Evolutionary conservation across 768 basidiomycete genomes (phyloP).

Genomic region (Amylocystis lapponica): DNA sequence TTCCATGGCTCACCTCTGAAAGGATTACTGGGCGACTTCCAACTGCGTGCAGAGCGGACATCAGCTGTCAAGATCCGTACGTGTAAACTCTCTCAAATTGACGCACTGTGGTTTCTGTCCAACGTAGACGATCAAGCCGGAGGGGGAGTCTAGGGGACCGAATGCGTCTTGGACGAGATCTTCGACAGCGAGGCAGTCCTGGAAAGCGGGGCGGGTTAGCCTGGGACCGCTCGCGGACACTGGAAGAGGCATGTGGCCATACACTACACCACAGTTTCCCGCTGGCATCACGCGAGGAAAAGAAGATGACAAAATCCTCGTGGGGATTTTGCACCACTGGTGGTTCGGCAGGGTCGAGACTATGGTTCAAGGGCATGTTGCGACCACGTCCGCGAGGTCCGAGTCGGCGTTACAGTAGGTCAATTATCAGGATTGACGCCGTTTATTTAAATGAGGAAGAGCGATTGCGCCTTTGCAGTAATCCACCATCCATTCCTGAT

Average conservation of each 20-base stretch:
- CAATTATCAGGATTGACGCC: too few relatives aligned
- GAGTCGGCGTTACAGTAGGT: too few relatives aligned
- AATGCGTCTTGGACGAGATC: slow-evolving; percentile 48
- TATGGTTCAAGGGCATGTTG: slow-evolving; percentile 49
- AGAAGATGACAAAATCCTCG: slow-evolving; percentile 64
- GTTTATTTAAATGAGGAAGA: too few relatives aligned
- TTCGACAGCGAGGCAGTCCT: slow-evolving; percentile 70
- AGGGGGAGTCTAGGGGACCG: slow-evolving; percentile 35
- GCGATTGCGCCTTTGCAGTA: too few relatives aligned
- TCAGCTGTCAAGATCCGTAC: too few relatives aligned
- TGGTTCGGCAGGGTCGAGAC: slow-evolving; percentile 30
- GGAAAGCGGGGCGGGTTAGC: slow-evolving; percentile 1
- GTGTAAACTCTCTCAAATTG: not conserved
- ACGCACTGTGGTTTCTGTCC: slow-evolving; percentile 60
- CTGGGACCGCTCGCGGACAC: too few relatives aligned
- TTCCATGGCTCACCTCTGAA: slow-evolving; percentile 64
- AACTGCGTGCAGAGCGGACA: slow-evolving; percentile 37
- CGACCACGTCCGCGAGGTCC: too few relatives aligned
- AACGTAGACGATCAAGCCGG: slow-evolving; percentile 61
- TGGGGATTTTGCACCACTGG: slow-evolving; percentile 30
- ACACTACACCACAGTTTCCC: slow-evolving; percentile 72
- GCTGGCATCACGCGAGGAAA: slow-evolving; percentile 53
- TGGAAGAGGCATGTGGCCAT: slow-evolving; percentile 20
- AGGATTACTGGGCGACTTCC: slow-evolving; percentile 54
- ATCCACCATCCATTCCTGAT: too few relatives aligned